These are phyloP conservation scores for Benincasa hispida DNA, from an alignment of 306 rosid species.

Conservation along the genomic window DNA sequence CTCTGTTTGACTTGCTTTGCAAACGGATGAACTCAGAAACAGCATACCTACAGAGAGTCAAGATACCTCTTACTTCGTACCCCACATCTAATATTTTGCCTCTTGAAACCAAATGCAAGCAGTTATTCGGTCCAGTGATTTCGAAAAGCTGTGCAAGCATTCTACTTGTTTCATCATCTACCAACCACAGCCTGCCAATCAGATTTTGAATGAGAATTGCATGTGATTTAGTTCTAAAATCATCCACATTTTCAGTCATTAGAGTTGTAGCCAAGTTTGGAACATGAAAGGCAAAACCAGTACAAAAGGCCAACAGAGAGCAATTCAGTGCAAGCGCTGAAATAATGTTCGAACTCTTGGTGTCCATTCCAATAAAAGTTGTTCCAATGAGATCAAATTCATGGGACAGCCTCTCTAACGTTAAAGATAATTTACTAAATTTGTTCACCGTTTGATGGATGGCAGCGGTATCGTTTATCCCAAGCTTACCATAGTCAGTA, in stretches of 20 bases:
- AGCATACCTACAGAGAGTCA: conserved; percentile 24
- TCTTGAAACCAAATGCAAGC: conserved; percentile 20
- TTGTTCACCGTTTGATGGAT: conserved; percentile 14
- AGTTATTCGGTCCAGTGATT: conserved; percentile 13
- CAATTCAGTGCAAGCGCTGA: conserved; percentile 35
- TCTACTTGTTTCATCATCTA: conserved; percentile 26
- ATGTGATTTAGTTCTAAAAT: conserved; percentile 8
- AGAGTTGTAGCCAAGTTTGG: conserved; percentile 12
- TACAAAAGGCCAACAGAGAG: conserved; percentile 46
- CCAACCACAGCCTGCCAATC: conserved; percentile 23
- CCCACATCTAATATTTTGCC: conserved; percentile 11
- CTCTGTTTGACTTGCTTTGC: conserved; percentile 12
- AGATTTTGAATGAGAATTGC: conserved; percentile 26
- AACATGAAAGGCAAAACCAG: conserved; percentile 29
- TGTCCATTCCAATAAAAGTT: conserved; percentile 45
- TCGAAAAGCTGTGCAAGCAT: conserved; percentile 30
- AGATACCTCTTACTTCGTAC: conserved; percentile 25
- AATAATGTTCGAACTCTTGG: conserved; percentile 25
- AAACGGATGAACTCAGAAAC: conserved; percentile 20
- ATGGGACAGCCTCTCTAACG: conserved; percentile 24
- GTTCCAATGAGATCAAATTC: conserved; percentile 35
- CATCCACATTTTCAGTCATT: conserved; percentile 4
- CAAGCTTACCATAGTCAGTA: conserved; percentile 1
- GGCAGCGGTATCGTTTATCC: conserved; percentile 5
- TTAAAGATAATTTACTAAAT: conserved; percentile 23